Evolutionary conservation across 306 rosid species (phyloP).

Genomic region (Trichosanthes cucumerina): DNA sequence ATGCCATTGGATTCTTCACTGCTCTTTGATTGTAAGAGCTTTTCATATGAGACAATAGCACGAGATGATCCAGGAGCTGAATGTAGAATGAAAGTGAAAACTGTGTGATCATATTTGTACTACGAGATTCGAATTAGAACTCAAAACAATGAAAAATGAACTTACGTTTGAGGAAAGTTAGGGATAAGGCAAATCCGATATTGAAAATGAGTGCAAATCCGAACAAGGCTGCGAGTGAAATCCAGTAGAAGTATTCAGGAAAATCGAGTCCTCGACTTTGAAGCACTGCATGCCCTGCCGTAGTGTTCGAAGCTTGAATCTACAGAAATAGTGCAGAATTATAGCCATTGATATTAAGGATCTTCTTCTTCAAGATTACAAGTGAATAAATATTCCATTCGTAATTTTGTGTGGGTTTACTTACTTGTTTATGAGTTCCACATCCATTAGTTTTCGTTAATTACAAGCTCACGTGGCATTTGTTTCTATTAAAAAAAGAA

Average conservation of each 20-base stretch:
- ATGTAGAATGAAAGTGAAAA: not conserved
- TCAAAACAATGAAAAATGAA: not conserved
- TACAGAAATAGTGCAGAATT: no score
- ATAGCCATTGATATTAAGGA: no score
- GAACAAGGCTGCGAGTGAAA: slow-evolving; percentile 30
- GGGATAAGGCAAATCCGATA: slow-evolving; percentile 20
- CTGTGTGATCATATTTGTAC: not conserved
- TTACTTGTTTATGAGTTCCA: no score
- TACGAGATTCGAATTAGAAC: not conserved
- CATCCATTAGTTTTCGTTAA: no score
- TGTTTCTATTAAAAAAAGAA: no score
- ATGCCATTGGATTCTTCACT: not conserved
- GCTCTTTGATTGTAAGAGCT: slow-evolving; percentile 14
- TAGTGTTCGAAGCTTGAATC: slow-evolving; percentile 14
- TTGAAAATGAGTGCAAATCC: slow-evolving; percentile 33
- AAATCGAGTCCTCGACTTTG: slow-evolving; percentile 28
- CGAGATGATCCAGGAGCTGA: slow-evolving; percentile 32
- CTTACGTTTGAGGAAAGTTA: slow-evolving; percentile 28
- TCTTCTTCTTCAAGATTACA: no score
- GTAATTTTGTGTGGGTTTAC: no score
- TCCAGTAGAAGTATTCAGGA: slow-evolving; percentile 23
- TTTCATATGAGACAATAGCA: slow-evolving; percentile 22
- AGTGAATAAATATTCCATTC: no score
- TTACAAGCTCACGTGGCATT: no score
- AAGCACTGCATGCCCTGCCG: slow-evolving; percentile 17